phyloP scores from a whole-genome alignment of 495 filamentous ascomycete genomes.

The Pyrenula aspistea region DNA sequence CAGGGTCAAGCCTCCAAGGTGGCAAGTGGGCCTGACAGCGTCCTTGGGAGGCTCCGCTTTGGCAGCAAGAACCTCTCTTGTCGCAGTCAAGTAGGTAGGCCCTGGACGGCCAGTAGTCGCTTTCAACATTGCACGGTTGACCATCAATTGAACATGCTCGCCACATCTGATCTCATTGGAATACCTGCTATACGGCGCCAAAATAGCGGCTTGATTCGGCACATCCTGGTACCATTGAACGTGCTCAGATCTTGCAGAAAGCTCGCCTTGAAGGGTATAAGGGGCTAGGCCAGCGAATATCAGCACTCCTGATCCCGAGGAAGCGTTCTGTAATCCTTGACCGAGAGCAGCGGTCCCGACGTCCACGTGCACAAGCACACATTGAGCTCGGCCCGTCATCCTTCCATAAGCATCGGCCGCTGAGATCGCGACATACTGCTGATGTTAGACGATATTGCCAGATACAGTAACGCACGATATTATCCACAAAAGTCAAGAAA shows the following conservation, averaged over 20 bases:
- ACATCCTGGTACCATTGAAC: slow-evolving; percentile 19
- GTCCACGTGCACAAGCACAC: slow-evolving; percentile 18
- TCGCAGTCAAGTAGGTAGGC: slow-evolving; percentile 19
- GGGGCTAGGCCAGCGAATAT: slow-evolving; percentile 17
- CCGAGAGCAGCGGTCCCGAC: slow-evolving; percentile 17
- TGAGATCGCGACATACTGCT: slow-evolving; percentile 17
- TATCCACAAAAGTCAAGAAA: too few relatives aligned
- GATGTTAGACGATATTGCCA: neutral
- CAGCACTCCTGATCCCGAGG: slow-evolving; percentile 13
- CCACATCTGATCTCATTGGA: slow-evolving; percentile 15
- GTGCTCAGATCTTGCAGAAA: slow-evolving; percentile 12
- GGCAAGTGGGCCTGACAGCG: slow-evolving; percentile 6
- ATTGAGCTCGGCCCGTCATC: slow-evolving; percentile 11
- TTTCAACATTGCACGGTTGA: slow-evolving; percentile 16
- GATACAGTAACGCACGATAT: too few relatives aligned
- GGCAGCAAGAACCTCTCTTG: slow-evolving; percentile 16
- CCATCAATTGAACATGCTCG: slow-evolving; percentile 11
- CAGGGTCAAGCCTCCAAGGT: slow-evolving; percentile 7
- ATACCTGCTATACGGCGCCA: slow-evolving; percentile 14
- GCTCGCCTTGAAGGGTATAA: slow-evolving; percentile 12
- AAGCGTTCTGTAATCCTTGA: slow-evolving; percentile 17
- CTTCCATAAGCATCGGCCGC: slow-evolving; percentile 16
- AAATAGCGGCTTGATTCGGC: slow-evolving; percentile 13
- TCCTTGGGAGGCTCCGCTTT: slow-evolving; percentile 6
- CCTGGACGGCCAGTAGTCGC: slow-evolving; percentile 15